Base-by-base conservation (phyloP, 768 basidiomycete species). In the Lentinula lateritia region DNA sequence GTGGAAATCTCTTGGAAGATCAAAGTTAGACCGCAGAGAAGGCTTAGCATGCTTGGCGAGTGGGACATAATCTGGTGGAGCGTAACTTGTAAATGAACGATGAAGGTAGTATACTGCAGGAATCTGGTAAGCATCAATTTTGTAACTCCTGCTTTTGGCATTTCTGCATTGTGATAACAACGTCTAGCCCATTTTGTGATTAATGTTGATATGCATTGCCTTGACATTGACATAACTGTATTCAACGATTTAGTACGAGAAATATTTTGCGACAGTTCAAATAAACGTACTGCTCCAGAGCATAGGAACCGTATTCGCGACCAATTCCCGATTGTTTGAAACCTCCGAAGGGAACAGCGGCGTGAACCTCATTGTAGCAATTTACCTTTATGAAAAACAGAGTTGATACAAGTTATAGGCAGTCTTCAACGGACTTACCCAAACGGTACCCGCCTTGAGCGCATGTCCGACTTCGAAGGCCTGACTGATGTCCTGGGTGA, bases 311-410 rank as follows among this genome's bases (percentile, higher is more conserved):
- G 53, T 85, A 73, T 70, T 89, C 88, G 58, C 87, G 77, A 6
- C 88, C 89, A 62, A 89, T 81, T 56, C 88, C 89, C 32, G 82
- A 83, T 72, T 88, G 84, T 78, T 89, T 90, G 80, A 78, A 90
- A 43, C 88, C 88, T 58, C 88, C 87, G 68, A 88, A 89, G 6
- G 88, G 88, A 43, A 87, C 73, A 60, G 76, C 72, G 15, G 78
- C 70, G 67, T 84, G 76, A 15, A 82, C 68, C 53, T 67, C 65
- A 67, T 78, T 56, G 18, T 56, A 56, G 36, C 75, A 79, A 70
- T 81, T 82, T 50, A 81, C 71, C 78, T 77, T 15, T 38, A 42
- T 9, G 16, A 23, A n/a, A 16, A 12, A 13, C 39, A n/a, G 52
- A 55, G 20, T 48, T 58, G 23, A 32, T 9, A 36, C 23, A 53